These are phyloP conservation scores for Rhizopus arrhizus DNA, from an alignment of 371 early-diverging fungal species.

Conservation along the genomic window DNA sequence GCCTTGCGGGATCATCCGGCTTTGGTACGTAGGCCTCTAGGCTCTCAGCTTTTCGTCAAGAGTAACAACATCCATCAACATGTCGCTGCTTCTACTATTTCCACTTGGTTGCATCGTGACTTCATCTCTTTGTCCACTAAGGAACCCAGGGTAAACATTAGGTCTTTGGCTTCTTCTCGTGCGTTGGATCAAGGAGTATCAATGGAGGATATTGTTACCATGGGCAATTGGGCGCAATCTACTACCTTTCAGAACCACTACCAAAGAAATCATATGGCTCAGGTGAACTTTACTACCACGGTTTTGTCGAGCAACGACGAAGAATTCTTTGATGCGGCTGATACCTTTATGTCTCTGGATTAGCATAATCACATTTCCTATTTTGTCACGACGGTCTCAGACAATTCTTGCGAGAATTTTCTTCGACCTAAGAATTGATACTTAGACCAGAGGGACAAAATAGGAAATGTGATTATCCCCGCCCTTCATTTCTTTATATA, in stretches of 20 bases:
- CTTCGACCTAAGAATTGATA: no score
- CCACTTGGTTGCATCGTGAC: slow-evolving; percentile 10
- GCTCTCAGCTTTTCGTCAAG: slow-evolving; percentile 5
- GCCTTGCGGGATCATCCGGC: slow-evolving; percentile 8
- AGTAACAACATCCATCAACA: not conserved
- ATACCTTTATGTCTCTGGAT: slow-evolving; percentile 6
- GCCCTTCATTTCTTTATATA: no score
- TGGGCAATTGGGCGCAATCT: slow-evolving; percentile 20
- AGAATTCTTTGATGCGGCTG: slow-evolving; percentile 5
- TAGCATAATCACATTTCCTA: slow-evolving; percentile 8
- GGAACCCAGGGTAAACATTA: slow-evolving; percentile 10
- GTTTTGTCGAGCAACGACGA: not conserved
- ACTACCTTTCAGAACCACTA: slow-evolving; percentile 17
- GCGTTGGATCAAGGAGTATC: slow-evolving; percentile 10
- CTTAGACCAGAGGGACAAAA: no score
- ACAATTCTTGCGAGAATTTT: no score
- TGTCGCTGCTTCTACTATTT: not conserved
- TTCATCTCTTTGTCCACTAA: slow-evolving; percentile 10
- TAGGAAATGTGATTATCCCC: no score
- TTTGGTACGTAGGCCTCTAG: not conserved
- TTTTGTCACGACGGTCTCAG: slow-evolving; percentile 1
- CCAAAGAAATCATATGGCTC: slow-evolving; percentile 11
- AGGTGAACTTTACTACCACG: slow-evolving; percentile 13
- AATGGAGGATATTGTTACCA: slow-evolving; percentile 14
- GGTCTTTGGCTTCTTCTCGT: slow-evolving; percentile 15